These are phyloP conservation scores for Amylocystis lapponica DNA, from an alignment of 768 basidiomycete genomes.

Conservation along the genomic window DNA sequence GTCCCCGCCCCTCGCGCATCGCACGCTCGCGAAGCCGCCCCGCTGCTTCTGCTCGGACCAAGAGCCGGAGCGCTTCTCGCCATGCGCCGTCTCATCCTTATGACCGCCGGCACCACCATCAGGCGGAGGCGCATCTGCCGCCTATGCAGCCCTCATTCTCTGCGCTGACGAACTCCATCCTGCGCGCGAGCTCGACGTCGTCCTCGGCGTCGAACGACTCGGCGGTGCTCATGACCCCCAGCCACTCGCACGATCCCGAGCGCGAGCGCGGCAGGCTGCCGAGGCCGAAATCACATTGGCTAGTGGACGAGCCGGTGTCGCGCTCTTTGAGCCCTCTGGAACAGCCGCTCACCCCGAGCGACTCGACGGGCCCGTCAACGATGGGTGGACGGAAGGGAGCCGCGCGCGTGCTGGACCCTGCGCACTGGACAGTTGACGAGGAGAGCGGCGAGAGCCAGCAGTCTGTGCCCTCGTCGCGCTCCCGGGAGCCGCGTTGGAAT, in stretches of 20 bases:
- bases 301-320: slow-evolving; percentile 14
- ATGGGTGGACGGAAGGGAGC: not conserved
- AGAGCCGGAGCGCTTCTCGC: slow-evolving; percentile 38
- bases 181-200: slow-evolving; percentile 18
- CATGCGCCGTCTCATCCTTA: slow-evolving; percentile 17
- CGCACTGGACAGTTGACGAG: not conserved
- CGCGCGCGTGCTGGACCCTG: not conserved
- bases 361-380: slow-evolving; percentile 4
- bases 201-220: slow-evolving; percentile 8
- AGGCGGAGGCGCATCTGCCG: slow-evolving; percentile 8
- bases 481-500: slow-evolving; percentile 5
- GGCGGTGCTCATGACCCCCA: slow-evolving; percentile 9
- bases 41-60: slow-evolving; percentile 30
- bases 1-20: slow-evolving; percentile 41
- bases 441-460: not conserved
- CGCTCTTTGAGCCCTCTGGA: slow-evolving; percentile 46
- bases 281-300: slow-evolving; percentile 3
- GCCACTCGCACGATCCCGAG: slow-evolving; percentile 4
- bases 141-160: slow-evolving; percentile 16
- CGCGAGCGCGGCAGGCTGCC: slow-evolving; percentile 14
- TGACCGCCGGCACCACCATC: slow-evolving; percentile 19
- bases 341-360: slow-evolving; percentile 39
- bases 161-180: slow-evolving; percentile 19
- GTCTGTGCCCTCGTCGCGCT: slow-evolving; percentile 2
- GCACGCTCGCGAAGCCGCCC: slow-evolving; percentile 37